Evolutionary conservation across 2,329 filamentous ascomycete genomes (phyloP), one percentile per base, ranked within the genome.

Genomic region (Tolypocladium endophyticum): DNA sequence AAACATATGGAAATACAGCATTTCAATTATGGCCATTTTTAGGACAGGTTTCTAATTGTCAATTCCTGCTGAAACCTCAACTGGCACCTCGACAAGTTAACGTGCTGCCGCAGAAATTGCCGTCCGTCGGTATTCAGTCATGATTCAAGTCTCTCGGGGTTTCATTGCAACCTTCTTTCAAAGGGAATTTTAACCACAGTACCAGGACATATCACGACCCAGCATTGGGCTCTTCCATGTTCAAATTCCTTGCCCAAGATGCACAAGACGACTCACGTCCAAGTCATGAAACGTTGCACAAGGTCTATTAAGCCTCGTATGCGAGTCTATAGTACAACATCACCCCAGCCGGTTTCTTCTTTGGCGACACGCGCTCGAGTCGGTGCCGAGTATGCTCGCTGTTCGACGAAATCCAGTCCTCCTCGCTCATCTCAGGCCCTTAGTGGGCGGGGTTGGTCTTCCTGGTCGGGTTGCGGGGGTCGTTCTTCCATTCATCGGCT

Each of bases 401-500:
- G 64, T 61, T 39, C 59, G 35, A 53, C 25, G 38, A 39, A n/a
- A 35, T 20, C 50, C 35, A 23, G 60, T 63, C 64, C 61, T 65
- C 66, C 63, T 63, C 64, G 59, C 64, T 62, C 59, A 60, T 59
- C 60, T 58, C 50, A 61, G 57, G 58, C 43, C 55, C 59, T 72
- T 81, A 83, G 72, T 83, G 80, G 59, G 69, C 71, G 55, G 71
- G 65, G 61, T 70, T 72, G 60, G 72, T 67, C 74, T 79, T 82
- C 67, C 75, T 76, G 69, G 81, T 79, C 66, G 86, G 87, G 85
- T 97, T 97, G 77, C 92, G 87, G 67, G 92, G 91, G 79, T 97
- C 93, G 82, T 96, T 95, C 87, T 92, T 95, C 86, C 85, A 97
- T 81, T 97, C 91, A 70, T 89, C 90, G 81, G 86, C 93, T 97